Evolutionary conservation across 75 land plant genomes (phyloP).

Genomic region (Gnetum montanum): DNA sequence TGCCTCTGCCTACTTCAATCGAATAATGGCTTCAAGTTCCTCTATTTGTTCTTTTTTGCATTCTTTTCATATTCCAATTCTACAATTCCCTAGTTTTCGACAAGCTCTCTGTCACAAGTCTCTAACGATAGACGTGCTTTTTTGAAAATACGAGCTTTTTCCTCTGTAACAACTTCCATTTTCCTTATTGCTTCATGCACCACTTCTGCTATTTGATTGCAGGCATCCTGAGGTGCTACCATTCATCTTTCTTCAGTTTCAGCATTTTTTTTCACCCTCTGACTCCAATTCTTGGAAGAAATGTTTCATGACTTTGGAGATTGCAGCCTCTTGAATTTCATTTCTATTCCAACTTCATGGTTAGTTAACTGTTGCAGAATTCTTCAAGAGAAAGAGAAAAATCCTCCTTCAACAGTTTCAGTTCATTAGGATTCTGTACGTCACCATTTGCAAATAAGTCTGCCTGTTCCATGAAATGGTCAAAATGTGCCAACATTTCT

Average conservation of each 20-base stretch:
- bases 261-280: constrained; percentile 31
- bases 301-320: no score
- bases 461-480: no score
- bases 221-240: constrained; percentile 84
- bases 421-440: no score
- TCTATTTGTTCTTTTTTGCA: constrained; percentile 79
- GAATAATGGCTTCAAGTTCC: constrained; percentile 72
- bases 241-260: constrained; percentile 54
- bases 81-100: constrained; percentile 61
- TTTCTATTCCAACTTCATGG: no score
- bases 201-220: constrained; percentile 83
- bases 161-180: constrained; percentile 88
- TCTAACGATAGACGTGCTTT: constrained; percentile 70
- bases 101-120: constrained; percentile 65
- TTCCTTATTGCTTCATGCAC: constrained; percentile 87
- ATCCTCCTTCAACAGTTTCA: no score
- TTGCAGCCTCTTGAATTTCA: no score
- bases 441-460: no score
- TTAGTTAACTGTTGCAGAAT: no score
- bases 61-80: constrained; percentile 67
- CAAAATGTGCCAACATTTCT: no score
- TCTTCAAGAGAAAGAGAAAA: no score
- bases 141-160: constrained; percentile 64
- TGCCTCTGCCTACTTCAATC: constrained; percentile 83
- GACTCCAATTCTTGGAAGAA: constrained; percentile 52